phyloP scores from a whole-genome alignment of 2,329 filamentous ascomycete species.

The Pseudopyrenochaeta lycopersici region DNA sequence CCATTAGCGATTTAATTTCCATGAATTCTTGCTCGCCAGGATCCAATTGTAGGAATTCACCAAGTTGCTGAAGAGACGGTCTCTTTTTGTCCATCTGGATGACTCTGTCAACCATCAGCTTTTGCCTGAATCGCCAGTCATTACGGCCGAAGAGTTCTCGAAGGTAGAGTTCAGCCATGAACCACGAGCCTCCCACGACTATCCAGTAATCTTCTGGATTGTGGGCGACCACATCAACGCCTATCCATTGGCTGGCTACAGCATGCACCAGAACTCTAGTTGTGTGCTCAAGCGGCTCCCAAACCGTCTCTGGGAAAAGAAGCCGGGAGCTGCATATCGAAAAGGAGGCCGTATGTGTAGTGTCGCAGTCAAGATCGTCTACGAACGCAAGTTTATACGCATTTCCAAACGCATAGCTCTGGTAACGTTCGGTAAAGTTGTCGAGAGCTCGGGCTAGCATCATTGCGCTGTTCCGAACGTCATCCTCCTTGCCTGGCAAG shows the following conservation, averaged over 20 bases:
- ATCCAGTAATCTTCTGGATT: constrained; percentile 86
- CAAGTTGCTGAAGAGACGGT: constrained; percentile 83
- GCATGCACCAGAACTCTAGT: constrained; percentile 84
- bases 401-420: constrained; percentile 83
- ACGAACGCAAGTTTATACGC: constrained; percentile 95
- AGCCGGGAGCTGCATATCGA: constrained; percentile 88
- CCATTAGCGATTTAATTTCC: constrained; percentile 85
- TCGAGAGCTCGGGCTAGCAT: constrained; percentile 88
- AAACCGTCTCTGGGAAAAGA: constrained; percentile 83
- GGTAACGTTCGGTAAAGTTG: constrained; percentile 86
- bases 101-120: constrained; percentile 81
- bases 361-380: constrained; percentile 83
- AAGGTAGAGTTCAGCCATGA: constrained; percentile 94
- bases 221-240: constrained; percentile 88
- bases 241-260: constrained; percentile 91
- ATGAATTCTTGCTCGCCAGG: constrained; percentile 90
- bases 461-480: constrained; percentile 86
- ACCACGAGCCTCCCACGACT: constrained; percentile 88
- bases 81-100: constrained; percentile 83
- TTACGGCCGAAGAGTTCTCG: constrained; percentile 92
- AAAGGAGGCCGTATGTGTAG: constrained; percentile 80
- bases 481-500: constrained; percentile 80
- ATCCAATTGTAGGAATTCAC: constrained; percentile 79
- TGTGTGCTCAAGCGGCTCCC: constrained; percentile 84
- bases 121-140: constrained; percentile 90